phyloP scores from a whole-genome alignment of 805 yeast species.

The Wickerhamomyces strasburgensis region DNA sequence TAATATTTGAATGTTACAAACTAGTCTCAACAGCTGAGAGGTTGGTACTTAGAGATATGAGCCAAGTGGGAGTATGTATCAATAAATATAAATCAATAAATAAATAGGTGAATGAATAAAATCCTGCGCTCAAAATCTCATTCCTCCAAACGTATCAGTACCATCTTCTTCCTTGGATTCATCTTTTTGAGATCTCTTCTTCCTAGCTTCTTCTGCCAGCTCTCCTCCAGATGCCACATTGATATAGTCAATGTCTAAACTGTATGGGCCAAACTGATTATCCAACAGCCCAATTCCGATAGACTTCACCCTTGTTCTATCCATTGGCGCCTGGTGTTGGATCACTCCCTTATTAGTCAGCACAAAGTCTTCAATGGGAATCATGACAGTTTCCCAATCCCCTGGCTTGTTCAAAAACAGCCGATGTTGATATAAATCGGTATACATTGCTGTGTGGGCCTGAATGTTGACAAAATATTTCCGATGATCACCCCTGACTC shows the following conservation, averaged over 20 bases:
- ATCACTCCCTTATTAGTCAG: conserved; percentile 78
- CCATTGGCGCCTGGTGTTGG: conserved; percentile 52
- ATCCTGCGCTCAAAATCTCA: conserved; percentile 6
- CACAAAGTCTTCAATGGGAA: conserved; percentile 74
- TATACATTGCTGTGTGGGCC: conserved; percentile 70
- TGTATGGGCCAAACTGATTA: conserved; percentile 70
- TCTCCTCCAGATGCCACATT: conserved; percentile 56
- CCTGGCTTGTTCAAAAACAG: conserved; percentile 67
- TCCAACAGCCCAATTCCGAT: conserved; percentile 77
- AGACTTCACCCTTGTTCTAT: conserved; percentile 60
- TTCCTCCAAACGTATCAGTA: conserved; percentile 10
- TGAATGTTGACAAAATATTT: conserved; percentile 77
- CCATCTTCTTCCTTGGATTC: conserved; percentile 8
- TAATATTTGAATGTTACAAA: too few species aligned
- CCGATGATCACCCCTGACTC: conserved; percentile 70
- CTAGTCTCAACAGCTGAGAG: too few species aligned
- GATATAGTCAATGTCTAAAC: conserved; percentile 65
- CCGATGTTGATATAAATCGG: conserved; percentile 80
- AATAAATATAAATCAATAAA: not conserved
- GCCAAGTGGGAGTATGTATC: conserved; percentile 2
- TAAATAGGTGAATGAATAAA: not conserved
- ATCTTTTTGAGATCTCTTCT: conserved; percentile 1
- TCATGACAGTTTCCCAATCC: conserved; percentile 77
- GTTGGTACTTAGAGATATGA: not conserved
- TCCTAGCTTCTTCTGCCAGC: conserved; percentile 18